Evolutionary conservation across 1,284 basidiomycete genomes (phyloP), one percentile per base, ranked within the genome.

Genomic region (Apiotrichum mycotoxinovorans): DNA sequence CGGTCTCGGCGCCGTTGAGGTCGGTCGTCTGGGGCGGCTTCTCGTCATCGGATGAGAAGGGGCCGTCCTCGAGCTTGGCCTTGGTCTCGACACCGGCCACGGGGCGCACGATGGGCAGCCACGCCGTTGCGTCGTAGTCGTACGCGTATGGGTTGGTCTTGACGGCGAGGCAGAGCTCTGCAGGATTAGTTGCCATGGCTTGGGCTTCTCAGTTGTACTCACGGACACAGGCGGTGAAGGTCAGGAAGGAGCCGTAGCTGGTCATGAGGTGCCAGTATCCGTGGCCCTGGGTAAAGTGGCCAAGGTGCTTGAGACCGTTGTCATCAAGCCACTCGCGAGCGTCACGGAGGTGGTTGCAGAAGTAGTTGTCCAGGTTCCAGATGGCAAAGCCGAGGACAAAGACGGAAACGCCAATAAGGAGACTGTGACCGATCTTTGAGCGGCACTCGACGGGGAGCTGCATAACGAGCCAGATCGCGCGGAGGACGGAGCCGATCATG

Each of bases 361-460:
- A 81, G 57, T 81, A 68, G 66, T 82, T 82, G 66, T 82, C 81
- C 14, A 81, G 53, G 68, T 82, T 82, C 81, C 81, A 82, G 42
- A 81, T 74, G 2, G 62, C 67, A 57, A 82, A 82, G 2, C 79
- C 81, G 0, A 67, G 38, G 14, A 71, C 62, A 46, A 78, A 82
- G 26, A 73, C 65, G 9, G 56, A 54, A 3, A 73, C 52, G 11
- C 78, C 77, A 25, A 41, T 57, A 3, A 57, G 52, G 51, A 76
- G 63, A 3, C 70, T 65, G 18, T 60, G 57, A 20, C 54, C 62
- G 37, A 75, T 62, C 40, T 67, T 64, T n/a, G 37, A 41, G 14
- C 69, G 62, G 17, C 58, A 59, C 17, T 56, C 54, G 1, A 58
- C 42, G 0, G 69, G 70, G 1, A 78, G 63, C 5, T 52, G 58